Percentiles rank a stretch among this genome's conserved stretches.
These are phyloP conservation scores for Lactifluus hygrophoroides DNA, from an alignment of 768 basidiomycete species.

Conservation along the genomic window DNA sequence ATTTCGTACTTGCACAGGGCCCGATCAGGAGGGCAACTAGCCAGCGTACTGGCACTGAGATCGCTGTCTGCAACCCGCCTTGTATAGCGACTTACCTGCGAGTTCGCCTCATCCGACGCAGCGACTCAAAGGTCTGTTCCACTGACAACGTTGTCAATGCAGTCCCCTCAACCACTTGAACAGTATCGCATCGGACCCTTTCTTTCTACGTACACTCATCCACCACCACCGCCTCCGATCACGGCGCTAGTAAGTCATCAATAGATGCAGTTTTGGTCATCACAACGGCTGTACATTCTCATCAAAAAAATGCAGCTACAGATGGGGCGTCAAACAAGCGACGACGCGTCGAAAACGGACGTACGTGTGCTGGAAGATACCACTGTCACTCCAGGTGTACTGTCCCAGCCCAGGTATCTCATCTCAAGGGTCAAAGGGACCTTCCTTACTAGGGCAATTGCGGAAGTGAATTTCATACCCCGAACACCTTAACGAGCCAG, in stretches of 20 bases:
- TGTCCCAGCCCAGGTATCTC: constrained; percentile 54
- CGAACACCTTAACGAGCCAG: constrained; percentile 75
- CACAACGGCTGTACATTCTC: constrained; percentile 52
- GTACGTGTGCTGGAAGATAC: constrained; percentile 61
- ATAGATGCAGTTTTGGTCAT: constrained; percentile 52
- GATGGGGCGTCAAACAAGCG: constrained; percentile 63
- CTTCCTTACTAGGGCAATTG: too few relatives aligned
- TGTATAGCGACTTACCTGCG: background rate
- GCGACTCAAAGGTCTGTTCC: background rate
- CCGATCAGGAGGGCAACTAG: too few relatives aligned
- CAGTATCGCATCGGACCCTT: constrained; percentile 52
- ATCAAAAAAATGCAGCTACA: constrained; percentile 75
- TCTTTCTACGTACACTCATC: constrained; percentile 57
- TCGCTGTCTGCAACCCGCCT: too few relatives aligned
- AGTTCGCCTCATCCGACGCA: background rate
- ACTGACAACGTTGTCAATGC: constrained; percentile 50
- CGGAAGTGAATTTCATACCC: constrained; percentile 82
- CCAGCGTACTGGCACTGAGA: too few relatives aligned
- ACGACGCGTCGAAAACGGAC: constrained; percentile 64
- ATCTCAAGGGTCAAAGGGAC: constrained; percentile 59
- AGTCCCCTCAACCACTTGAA: constrained; percentile 56
- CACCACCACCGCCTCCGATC: constrained; percentile 50
- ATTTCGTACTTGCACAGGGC: too few relatives aligned
- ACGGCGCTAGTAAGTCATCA: constrained; percentile 57
- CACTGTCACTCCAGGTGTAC: constrained; percentile 61